Conservation (phyloP, 257 asterid genomes). For the Nicotiana noctiflora region DNA sequence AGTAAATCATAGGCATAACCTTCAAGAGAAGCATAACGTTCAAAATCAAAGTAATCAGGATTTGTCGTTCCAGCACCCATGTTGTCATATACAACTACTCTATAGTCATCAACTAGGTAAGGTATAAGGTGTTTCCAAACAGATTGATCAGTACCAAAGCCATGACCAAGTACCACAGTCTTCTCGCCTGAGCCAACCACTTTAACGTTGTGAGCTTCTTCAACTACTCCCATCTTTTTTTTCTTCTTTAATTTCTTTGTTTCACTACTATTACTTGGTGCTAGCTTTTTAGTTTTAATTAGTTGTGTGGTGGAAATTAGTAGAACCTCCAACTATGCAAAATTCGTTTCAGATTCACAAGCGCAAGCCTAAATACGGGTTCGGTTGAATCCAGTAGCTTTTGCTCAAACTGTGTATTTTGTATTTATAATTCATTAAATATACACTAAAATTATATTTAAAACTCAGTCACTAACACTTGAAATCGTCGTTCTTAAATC, state of each 20-base stretch:
- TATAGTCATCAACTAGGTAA: constrained; percentile 19
- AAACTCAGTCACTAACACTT: too few species aligned
- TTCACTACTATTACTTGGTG: too few species aligned
- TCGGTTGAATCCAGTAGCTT: too few species aligned
- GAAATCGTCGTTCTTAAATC: too few species aligned
- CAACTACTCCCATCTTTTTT: not conserved
- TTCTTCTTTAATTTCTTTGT: not conserved
- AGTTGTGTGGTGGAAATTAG: not conserved
- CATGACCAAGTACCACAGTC: constrained; percentile 28
- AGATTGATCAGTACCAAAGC: constrained; percentile 36
- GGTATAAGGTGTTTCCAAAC: constrained; percentile 36
- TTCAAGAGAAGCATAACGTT: constrained; percentile 24
- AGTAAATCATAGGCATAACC: constrained; percentile 33
- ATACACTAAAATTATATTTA: too few species aligned
- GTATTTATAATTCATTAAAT: too few species aligned
- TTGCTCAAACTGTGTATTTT: too few species aligned
- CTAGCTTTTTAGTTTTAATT: not conserved
- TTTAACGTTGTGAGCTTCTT: constrained; percentile 31
- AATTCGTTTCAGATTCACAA: not conserved
- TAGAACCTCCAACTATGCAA: not conserved
- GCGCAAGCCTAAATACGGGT: too few species aligned
- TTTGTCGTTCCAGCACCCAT: constrained; percentile 36
- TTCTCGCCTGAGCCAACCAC: constrained; percentile 25
- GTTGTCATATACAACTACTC: constrained; percentile 26
- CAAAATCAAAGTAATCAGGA: constrained; percentile 34